Base-by-base conservation (phyloP, 108 stramenopile genomes). In the Cylindrotheca fusiformis region DNA sequence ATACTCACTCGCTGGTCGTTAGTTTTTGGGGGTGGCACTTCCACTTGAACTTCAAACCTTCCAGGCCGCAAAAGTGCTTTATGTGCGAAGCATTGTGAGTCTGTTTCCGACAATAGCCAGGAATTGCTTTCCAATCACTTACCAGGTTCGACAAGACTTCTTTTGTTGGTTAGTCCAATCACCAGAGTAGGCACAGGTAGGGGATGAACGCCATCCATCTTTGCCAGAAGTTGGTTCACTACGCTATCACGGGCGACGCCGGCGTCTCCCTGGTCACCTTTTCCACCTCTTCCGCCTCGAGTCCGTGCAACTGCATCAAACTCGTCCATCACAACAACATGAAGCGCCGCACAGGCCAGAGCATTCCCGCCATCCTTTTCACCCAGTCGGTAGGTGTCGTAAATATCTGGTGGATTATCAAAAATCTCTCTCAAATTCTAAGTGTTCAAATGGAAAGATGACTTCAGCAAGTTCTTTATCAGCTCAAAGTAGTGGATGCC, bases 151-250 rank as follows among this genome's bases (percentile, higher is more conserved):
- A 93, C 84, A 45, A 98, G 79, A 31, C 89, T 89, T 30, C 85
- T 81, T 45, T 94, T 84, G 66, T 98, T 98, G 8, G 97, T 98
- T 72, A 96, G 63, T 23, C 94, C 97, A 61, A 97, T 87, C 18
- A 96, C 81, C 5, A 97, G 79, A 18, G 94, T 96, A 0, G 93
- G 93, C 21, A 95, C 92, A 19, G 77, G 69, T 19, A 92, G 56
- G 0, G 87, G 84, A 55, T 93, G 88, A 58, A 89, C 87, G 26
- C 97, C 97, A 60, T 97, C 97, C 91, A 98, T 96, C 49, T 92
- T 95, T 26, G 94, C 91, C 54, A 98, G 72, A 1, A 98, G 62
- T 58, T 79, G 95, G 65, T 98, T 98, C 22, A 98, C 96, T 1
- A 95, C 91, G 28, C 80, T 85, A 75, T 96, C 96, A 3, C 70